Percentiles rank a stretch among this genome's conserved stretches.
Conservation (phyloP, 495 filamentous ascomycete genomes). For the Talaromyces borbonicus region DNA sequence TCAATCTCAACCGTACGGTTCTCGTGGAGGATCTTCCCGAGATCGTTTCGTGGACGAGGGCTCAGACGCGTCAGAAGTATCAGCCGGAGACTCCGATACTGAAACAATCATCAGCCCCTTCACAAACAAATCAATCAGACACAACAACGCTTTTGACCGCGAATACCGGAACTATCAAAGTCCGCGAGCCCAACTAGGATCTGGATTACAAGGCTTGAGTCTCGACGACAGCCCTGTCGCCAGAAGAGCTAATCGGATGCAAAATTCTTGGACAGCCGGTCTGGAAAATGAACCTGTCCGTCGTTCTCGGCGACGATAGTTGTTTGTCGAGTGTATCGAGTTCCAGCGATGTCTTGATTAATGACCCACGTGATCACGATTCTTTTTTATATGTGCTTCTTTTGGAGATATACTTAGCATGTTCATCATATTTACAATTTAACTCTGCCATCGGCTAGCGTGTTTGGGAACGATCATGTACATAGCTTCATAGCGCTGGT, state of each 20-base stretch:
- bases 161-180: slow-evolving; percentile 18
- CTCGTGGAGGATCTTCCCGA: too few relatives aligned
- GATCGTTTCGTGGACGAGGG: slow-evolving; percentile 7
- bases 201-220: slow-evolving; percentile 31
- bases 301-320: background rate
- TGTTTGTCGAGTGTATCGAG: too few relatives aligned
- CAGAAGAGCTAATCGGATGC: slow-evolving; percentile 33
- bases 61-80: slow-evolving; percentile 23
- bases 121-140: slow-evolving; percentile 29
- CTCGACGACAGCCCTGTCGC: slow-evolving; percentile 28
- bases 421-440: too few relatives aligned
- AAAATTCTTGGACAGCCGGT: slow-evolving; percentile 19
- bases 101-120: slow-evolving; percentile 32
- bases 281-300: background rate
- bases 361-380: too few relatives aligned
- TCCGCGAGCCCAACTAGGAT: slow-evolving; percentile 27
- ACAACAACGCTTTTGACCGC: slow-evolving; percentile 29
- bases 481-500: too few relatives aligned
- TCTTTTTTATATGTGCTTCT: too few relatives aligned
- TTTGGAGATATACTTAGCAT: too few relatives aligned
- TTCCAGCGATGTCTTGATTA: background rate
- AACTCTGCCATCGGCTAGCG: too few relatives aligned
- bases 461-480: too few relatives aligned
- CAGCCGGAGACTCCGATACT: slow-evolving; percentile 27
- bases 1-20: slow-evolving; percentile 16